Percentiles rank a stretch among this genome's conserved stretches.
Evolutionary conservation across 2,329 filamentous ascomycete species (phyloP).

Genomic region (Kalaharituber pfeilii): DNA sequence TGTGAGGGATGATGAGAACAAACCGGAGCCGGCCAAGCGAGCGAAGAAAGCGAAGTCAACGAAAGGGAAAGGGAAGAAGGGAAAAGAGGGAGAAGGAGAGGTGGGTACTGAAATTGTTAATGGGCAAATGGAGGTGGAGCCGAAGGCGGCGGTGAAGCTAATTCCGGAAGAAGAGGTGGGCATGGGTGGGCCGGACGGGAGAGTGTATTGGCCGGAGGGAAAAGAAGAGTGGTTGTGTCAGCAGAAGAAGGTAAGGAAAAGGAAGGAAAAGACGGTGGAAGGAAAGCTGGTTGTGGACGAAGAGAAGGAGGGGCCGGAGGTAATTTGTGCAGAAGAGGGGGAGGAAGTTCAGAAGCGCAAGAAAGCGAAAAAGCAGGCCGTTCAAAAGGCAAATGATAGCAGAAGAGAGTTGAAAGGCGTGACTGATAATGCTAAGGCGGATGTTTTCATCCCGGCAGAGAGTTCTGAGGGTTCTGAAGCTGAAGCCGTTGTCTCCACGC

Average conservation of each 20-base stretch:
- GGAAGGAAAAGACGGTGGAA: conserved; percentile 32
- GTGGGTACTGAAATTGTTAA: conserved; percentile 32
- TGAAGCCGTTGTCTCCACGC: background rate
- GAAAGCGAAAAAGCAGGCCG: background rate
- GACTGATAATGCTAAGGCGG: background rate
- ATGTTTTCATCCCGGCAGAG: background rate
- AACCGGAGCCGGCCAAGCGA: conserved; percentile 32
- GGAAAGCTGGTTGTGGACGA: background rate
- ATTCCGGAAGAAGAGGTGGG: conserved; percentile 53
- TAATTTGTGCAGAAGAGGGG: background rate
- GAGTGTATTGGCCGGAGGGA: conserved; percentile 80
- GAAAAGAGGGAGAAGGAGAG: conserved; percentile 26
- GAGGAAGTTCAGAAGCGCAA: background rate
- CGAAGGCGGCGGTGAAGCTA: conserved; percentile 28
- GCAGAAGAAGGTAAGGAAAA: conserved; percentile 51
- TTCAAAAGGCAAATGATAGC: background rate
- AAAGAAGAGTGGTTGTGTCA: conserved; percentile 84
- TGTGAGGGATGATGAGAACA: conserved; percentile 59
- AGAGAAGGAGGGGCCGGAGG: background rate
- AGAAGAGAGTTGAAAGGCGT: background rate
- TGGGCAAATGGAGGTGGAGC: conserved; percentile 25
- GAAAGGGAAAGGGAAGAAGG: conserved; percentile 22
- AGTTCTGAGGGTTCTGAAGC: background rate
- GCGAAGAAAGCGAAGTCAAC: conserved; percentile 29
- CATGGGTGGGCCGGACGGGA: conserved; percentile 67